Evolutionary conservation across 2,329 filamentous ascomycete species (phyloP).

Genomic region (Pyrenophora seminiperda): DNA sequence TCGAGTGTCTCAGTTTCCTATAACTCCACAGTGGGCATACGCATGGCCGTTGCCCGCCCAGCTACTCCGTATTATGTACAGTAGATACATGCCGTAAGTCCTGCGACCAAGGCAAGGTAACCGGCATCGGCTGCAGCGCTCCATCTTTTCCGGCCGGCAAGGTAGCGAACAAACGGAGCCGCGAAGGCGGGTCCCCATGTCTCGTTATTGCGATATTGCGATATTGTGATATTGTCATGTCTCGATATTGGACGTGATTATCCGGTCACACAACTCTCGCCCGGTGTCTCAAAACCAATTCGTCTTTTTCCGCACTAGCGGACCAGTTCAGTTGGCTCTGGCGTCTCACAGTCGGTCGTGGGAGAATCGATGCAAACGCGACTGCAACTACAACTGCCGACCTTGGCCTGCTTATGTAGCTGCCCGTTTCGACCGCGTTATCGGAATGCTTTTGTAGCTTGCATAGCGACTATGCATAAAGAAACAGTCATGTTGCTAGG

Average conservation of each 20-base stretch:
- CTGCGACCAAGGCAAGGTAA: neutral
- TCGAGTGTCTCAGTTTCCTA: neutral
- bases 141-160: conserved; percentile 2
- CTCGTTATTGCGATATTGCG: conserved; percentile 4
- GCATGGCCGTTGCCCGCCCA: neutral
- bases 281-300: neutral
- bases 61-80: neutral
- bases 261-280: neutral
- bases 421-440: too few species aligned
- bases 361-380: neutral
- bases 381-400: neutral
- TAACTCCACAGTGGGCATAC: too few species aligned
- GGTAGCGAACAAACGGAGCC: neutral
- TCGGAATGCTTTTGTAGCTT: neutral
- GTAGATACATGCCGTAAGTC: neutral
- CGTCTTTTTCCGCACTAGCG: neutral
- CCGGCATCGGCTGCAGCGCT: neutral
- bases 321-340: neutral
- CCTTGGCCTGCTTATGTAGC: neutral
- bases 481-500: neutral
- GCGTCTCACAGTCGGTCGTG: too few species aligned
- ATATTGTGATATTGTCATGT: too few species aligned
- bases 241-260: conserved; percentile 4
- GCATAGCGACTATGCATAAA: conserved; percentile 8
- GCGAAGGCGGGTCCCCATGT: conserved; percentile 2